Conservation (phyloP, 2,329 filamentous ascomycete genomes). For the Fusarium sp. region DNA sequence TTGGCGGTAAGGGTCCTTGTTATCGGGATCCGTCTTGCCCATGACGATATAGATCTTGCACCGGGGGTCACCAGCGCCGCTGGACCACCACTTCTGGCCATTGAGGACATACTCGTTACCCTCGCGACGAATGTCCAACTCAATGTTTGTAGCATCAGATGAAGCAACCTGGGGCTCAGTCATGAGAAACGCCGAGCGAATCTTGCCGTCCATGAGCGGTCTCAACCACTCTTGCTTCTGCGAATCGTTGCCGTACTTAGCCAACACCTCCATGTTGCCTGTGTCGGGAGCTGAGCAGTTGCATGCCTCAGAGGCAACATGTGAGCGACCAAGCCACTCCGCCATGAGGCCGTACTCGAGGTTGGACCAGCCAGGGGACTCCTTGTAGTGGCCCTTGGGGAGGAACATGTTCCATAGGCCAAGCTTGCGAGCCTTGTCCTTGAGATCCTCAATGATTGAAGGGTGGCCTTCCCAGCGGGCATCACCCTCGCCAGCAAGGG, state of each 20-base stretch:
- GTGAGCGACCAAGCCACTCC: conserved; percentile 90
- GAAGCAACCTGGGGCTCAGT: conserved; percentile 91
- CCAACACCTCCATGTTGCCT: conserved; percentile 94
- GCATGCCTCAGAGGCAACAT: conserved; percentile 84
- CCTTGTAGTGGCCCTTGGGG: conserved; percentile 93
- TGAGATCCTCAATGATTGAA: conserved; percentile 86
- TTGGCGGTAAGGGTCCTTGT: conserved; percentile 85
- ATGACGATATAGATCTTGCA: conserved; percentile 97
- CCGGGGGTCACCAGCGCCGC: conserved; percentile 90
- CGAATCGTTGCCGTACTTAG: conserved; percentile 87
- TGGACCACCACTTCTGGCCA: conserved; percentile 99
- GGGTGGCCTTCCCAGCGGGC: conserved; percentile 86
- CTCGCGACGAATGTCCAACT: conserved; percentile 83
- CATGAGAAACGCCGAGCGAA: conserved; percentile 93
- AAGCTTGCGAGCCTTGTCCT: conserved; percentile 82
- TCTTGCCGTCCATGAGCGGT: conserved; percentile 85
- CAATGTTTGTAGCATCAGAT: conserved; percentile 93
- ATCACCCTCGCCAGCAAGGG: conserved; percentile 82
- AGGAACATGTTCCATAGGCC: conserved; percentile 99
- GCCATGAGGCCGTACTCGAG: conserved; percentile 98
- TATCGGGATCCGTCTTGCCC: conserved; percentile 86
- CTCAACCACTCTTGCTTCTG: conserved; percentile 88
- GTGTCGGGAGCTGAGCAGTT: conserved; percentile 94
- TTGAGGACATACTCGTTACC: conserved; percentile 93
- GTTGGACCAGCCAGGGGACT: conserved; percentile 94